Conservation (phyloP, 2,329 filamentous ascomycete species). For the Fusarium sp. region DNA sequence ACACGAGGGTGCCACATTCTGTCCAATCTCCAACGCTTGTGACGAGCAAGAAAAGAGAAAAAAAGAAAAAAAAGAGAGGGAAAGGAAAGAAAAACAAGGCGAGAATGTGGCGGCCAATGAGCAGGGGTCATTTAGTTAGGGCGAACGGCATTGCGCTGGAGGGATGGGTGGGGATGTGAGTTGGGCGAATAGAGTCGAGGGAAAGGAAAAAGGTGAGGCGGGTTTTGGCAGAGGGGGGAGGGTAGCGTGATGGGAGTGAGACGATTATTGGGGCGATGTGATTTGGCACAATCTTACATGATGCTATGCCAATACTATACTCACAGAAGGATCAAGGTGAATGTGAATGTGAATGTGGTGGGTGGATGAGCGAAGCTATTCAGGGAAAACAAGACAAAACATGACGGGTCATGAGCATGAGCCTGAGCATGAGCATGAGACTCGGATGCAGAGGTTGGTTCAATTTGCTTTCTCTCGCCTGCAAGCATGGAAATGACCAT, state of each 20-base stretch:
- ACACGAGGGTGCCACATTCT: no score
- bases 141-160: conserved; percentile 49
- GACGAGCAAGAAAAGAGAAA: not conserved
- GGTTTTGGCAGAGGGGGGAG: conserved; percentile 15
- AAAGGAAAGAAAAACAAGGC: conserved; percentile 38
- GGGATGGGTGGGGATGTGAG: conserved; percentile 31
- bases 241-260: conserved; percentile 37
- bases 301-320: not conserved
- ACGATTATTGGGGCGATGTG: conserved; percentile 46
- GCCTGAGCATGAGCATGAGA: no score
- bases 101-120: conserved; percentile 44
- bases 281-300: conserved; percentile 22
- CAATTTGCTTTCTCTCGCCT: no score
- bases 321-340: not conserved
- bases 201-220: conserved; percentile 37
- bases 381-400: conserved; percentile 3
- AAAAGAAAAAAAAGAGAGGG: conserved; percentile 1
- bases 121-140: conserved; percentile 28
- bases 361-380: conserved; percentile 25
- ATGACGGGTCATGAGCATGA: no score
- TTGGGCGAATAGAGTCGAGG: conserved; percentile 15
- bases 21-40: conserved; percentile 33
- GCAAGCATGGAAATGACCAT: not conserved
- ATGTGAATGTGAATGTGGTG: not conserved
- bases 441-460: no score